phyloP scores from a whole-genome alignment of 148 eudicot genomes.

The Camellia lanceoleosa region DNA sequence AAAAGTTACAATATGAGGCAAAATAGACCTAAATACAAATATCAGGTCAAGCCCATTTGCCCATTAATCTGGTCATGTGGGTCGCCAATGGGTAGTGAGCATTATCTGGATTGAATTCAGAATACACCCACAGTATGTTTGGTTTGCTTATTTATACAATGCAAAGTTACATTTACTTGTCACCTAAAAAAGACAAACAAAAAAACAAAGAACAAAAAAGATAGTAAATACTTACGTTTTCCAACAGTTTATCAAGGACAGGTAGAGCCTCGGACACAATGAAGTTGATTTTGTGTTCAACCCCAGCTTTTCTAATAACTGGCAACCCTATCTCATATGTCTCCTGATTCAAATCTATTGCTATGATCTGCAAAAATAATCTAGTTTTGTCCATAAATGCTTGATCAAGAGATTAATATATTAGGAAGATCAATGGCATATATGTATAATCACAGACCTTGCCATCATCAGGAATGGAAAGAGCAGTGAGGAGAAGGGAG shows the following conservation, averaged over 20 bases:
- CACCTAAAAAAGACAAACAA: too few species aligned
- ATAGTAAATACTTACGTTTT: conserved; percentile 25
- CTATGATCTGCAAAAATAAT: conserved; percentile 34
- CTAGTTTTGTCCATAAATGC: background rate
- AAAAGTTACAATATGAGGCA: too few species aligned
- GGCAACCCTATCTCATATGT: conserved; percentile 57
- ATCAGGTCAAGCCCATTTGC: too few species aligned
- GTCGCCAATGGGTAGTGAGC: too few species aligned
- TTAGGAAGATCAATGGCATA: too few species aligned
- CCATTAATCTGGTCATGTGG: too few species aligned
- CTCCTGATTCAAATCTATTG: conserved; percentile 36
- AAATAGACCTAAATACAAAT: too few species aligned
- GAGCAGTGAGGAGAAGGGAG: conserved; percentile 42
- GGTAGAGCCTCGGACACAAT: conserved; percentile 39
- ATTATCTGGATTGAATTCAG: too few species aligned
- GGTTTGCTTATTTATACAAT: too few species aligned
- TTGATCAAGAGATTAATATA: background rate
- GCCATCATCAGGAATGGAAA: conserved; percentile 46
- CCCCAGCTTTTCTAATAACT: conserved; percentile 38
- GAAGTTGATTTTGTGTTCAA: conserved; percentile 58
- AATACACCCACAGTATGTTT: too few species aligned
- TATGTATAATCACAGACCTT: conserved; percentile 16
- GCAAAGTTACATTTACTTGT: too few species aligned
- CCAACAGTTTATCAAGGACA: conserved; percentile 37
- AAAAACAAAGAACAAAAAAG: too few species aligned